phyloP scores from a whole-genome alignment of 345 rosid species.

The Syzygium jambos region DNA sequence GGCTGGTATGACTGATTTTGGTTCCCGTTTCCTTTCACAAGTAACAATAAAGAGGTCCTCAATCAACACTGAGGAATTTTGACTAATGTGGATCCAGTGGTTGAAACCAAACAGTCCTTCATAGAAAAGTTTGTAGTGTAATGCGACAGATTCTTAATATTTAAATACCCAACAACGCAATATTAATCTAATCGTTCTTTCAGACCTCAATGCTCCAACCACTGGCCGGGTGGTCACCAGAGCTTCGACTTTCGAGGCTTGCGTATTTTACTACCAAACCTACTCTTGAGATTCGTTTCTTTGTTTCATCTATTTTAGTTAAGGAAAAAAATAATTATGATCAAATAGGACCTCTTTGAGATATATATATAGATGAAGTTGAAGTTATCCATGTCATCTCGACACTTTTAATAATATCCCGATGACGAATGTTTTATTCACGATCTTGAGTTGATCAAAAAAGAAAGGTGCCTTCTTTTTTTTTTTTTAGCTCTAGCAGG shows the following conservation, averaged over 20 bases:
- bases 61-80: too few species aligned
- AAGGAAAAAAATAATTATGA: neutral
- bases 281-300: neutral
- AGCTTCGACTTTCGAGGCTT: neutral
- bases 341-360: neutral
- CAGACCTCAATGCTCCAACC: neutral
- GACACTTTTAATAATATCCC: neutral
- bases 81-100: too few species aligned
- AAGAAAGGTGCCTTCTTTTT: neutral
- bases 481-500: too few species aligned
- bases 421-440: neutral
- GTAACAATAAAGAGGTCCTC: too few species aligned
- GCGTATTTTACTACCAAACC: neutral
- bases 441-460: neutral
- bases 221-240: neutral
- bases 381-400: accelerated
- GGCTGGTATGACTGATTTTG: too few species aligned
- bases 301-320: neutral
- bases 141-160: too few species aligned
- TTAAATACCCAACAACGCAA: too few species aligned
- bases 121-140: too few species aligned
- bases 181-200: neutral
- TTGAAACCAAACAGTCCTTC: too few species aligned
- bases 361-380: neutral
- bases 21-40: too few species aligned